Evolutionary conservation across 352 stramenopile species (phyloP), one percentile per base, ranked within the genome.

Genomic region (Halophytophthora batemanensis): DNA sequence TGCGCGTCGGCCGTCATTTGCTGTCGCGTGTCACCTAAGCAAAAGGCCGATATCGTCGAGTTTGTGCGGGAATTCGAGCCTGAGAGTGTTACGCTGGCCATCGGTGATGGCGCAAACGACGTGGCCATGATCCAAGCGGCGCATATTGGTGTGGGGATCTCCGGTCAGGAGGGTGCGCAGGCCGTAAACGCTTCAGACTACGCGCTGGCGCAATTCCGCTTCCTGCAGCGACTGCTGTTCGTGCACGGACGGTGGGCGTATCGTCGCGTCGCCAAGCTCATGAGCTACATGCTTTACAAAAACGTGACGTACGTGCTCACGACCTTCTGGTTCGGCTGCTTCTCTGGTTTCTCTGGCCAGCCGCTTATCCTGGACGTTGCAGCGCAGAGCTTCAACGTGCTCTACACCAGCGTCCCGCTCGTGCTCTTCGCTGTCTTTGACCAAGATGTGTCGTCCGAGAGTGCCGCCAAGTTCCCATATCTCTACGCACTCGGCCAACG

Each of bases 101-200:
- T 98, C 29, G 91, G 94, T n/a, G 94, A 98, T 63, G 94, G 94
- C 44, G 94, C 92, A n/a, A 98, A 98, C 70, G 94, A 98, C 50
- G 95, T 98, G 6, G 87, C 82, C 25, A 98, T 98, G 95, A 97
- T 98, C 34, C 88, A 97, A 60, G 71, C 83, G 13, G 90, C 86
- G 2, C 85, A 97, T 55, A 82, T 98, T 45, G 92, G 91, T 38
- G 86, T 98, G 15, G 93, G 91, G 6, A 97, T 98, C 45, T 93
- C 74, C 19, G 93, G 93, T 0, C 85, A 96, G 52, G 93, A 98
- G 68, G 93, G 93, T 45, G 77, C 87, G 6, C 94, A 97, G 58
- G 86, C 95, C 7, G 92, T 97, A 12, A 98, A 98, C 54, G 83
- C 93, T 2, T 86, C 79, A 19, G 93, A 98, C 63, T 98, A 98